Conservation (phyloP, 2,329 filamentous ascomycete genomes). For the Chlorencoelia australis region DNA sequence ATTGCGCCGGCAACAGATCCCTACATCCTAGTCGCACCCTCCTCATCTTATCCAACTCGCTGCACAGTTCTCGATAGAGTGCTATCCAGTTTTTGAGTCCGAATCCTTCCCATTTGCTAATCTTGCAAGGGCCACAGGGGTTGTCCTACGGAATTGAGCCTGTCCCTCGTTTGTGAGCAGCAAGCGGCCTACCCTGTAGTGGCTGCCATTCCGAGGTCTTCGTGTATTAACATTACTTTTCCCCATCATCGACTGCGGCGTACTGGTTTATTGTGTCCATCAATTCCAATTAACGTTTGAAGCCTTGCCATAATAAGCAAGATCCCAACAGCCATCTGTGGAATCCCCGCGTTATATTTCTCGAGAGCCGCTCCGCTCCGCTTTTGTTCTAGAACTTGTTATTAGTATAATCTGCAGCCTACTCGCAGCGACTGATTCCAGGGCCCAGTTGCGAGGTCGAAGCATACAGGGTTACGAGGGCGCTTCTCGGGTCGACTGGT, state of each 20-base stretch:
- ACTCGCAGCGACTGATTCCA: constrained; percentile 13
- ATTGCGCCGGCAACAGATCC: constrained; percentile 22
- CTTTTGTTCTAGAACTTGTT: constrained; percentile 11
- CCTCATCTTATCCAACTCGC: constrained; percentile 23
- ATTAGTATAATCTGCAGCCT: constrained; percentile 18
- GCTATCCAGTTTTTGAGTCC: constrained; percentile 16
- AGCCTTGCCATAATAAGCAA: constrained; percentile 8
- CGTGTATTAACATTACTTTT: constrained; percentile 11
- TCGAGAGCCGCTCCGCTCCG: constrained; percentile 16
- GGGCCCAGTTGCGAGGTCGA: constrained; percentile 16
- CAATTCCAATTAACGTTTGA: constrained; percentile 6
- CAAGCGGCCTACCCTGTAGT: constrained; percentile 10
- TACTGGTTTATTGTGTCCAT: constrained; percentile 9
- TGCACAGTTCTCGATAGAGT: constrained; percentile 23
- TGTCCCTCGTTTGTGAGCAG: constrained; percentile 17
- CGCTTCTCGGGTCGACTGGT: constrained; percentile 23
- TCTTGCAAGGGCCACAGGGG: constrained; percentile 17
- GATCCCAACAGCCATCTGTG: constrained; percentile 14
- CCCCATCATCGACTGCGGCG: constrained; percentile 6
- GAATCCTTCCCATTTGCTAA: constrained; percentile 22
- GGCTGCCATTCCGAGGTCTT: constrained; percentile 13
- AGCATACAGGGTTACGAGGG: constrained; percentile 17
- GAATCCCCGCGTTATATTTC: constrained; percentile 15
- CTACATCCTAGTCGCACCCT: constrained; percentile 21
- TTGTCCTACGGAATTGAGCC: constrained; percentile 18